Evolutionary conservation across 108 stramenopile genomes (phyloP), one percentile per base, ranked within the genome.

Genomic region (Mediolabrus comicus): DNA sequence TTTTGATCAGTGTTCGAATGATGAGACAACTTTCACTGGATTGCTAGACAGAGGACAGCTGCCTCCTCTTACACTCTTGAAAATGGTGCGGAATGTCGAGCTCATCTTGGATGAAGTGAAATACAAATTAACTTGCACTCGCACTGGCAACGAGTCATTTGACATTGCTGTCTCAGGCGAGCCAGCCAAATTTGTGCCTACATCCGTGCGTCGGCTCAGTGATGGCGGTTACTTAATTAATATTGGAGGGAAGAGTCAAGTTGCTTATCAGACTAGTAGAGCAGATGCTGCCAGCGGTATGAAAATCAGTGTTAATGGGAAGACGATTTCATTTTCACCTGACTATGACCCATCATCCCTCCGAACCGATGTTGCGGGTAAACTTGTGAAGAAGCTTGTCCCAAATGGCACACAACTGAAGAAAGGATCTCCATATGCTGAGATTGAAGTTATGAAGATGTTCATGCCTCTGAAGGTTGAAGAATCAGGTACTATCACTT

Each of bases 381-480:
- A 99, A 80, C 85, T 99, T 24, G 95, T 96, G 56, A 95, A 97
- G 77, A 90, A 87, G 71, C 86, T 99, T 33, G 96, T 98, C 33
- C 82, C 91, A 3, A 96, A 98, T 63, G 96, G 96, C 14, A 72
- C 94, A n/a, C 88, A 86, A 51, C 85, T 97, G 5, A 87, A 88
- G 62, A 93, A 95, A 72, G 96, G 97, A 0, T 86, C 92, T 51
- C 73, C 87, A 2, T 99, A 97, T 66, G 96, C 91, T 33, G 98
- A 99, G 82, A 93, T 99, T 29, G 99, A 99, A 79, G 99, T 98
- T 17, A 99, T 99, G 99, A 99, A 99, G 80, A 99, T 99, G 99
- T 98, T 97, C 88, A 95, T 99, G 97, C 97, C 97, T n/a, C 90
- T 99, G 25, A 85, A 83, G 66, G 98, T 97, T 0, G 94, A 88